These are phyloP conservation scores for Aspergillus diversus DNA, from an alignment of 495 filamentous ascomycete species.

Conservation along the genomic window DNA sequence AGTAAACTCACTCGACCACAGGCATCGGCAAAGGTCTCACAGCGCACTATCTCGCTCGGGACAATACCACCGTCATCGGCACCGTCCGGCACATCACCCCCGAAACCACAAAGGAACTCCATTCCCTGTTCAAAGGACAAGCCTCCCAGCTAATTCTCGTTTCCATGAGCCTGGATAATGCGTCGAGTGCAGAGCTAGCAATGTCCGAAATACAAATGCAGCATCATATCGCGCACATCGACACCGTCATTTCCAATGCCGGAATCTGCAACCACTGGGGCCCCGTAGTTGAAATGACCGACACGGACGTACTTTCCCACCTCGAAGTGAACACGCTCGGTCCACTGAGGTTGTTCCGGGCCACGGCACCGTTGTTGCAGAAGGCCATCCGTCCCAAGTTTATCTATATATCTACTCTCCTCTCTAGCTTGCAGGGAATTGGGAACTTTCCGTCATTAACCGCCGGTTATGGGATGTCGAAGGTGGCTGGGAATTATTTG, in stretches of 20 bases:
- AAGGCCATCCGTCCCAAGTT: slow-evolving; percentile 35
- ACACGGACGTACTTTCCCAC: slow-evolving; percentile 35
- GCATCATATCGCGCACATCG: slow-evolving; percentile 33
- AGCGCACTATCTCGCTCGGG: slow-evolving; percentile 37
- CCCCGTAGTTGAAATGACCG: slow-evolving; percentile 25
- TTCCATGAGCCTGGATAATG: slow-evolving; percentile 34
- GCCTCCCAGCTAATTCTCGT: slow-evolving; percentile 42
- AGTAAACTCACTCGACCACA: slow-evolving; percentile 18
- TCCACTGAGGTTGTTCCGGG: slow-evolving; percentile 41
- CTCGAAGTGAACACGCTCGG: slow-evolving; percentile 47
- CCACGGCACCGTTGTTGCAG: slow-evolving; percentile 34
- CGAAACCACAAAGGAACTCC: slow-evolving; percentile 22
- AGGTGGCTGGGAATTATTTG: slow-evolving; percentile 45
- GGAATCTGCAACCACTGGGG: slow-evolving; percentile 38
- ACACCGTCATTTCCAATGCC: slow-evolving; percentile 56
- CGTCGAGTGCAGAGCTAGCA: slow-evolving; percentile 26
- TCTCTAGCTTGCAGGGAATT: slow-evolving; percentile 32
- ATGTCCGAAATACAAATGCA: slow-evolving; percentile 11
- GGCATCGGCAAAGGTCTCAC: slow-evolving; percentile 52
- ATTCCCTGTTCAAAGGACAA: slow-evolving; percentile 28
- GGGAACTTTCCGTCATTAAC: slow-evolving; percentile 26
- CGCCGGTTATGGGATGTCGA: slow-evolving; percentile 41
- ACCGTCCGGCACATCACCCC: slow-evolving; percentile 37
- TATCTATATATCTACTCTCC: slow-evolving; percentile 36
- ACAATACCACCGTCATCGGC: slow-evolving; percentile 50